Conservation (phyloP, 176 grass and related monocot species). For the Aegilops longissima region DNA sequence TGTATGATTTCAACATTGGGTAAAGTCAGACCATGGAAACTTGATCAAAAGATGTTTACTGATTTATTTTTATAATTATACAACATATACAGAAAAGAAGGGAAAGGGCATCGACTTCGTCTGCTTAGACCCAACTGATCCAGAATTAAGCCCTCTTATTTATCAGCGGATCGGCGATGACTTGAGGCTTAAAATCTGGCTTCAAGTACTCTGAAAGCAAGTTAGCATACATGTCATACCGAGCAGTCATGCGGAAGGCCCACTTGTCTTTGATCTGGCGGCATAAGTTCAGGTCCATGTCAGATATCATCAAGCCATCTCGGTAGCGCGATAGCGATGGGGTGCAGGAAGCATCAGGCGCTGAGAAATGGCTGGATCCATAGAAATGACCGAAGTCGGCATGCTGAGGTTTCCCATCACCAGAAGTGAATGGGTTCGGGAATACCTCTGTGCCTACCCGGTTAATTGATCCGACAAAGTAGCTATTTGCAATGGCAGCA, state of each 20-base stretch:
- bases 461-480: constrained; percentile 88
- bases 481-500: constrained; percentile 91
- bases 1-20: background rate
- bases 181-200: constrained; percentile 72
- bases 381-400: constrained; percentile 90
- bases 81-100: constrained; percentile 7
- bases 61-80: constrained; percentile 18
- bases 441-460: constrained; percentile 89
- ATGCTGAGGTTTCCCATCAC: constrained; percentile 90
- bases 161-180: constrained; percentile 71
- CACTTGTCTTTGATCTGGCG: constrained; percentile 98
- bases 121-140: background rate
- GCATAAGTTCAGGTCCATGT: constrained; percentile 96
- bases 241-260: constrained; percentile 93
- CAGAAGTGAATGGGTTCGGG: constrained; percentile 91
- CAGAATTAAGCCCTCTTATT: constrained; percentile 45
- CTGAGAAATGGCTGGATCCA: constrained; percentile 91
- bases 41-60: constrained; percentile 19
- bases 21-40: background rate
- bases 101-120: background rate
- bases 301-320: constrained; percentile 85
- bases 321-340: constrained; percentile 77
- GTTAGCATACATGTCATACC: constrained; percentile 74
- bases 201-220: constrained; percentile 76
- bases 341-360: constrained; percentile 86